Base-by-base conservation (phyloP, 176 grass and related monocot genomes). In the Rhynchospora pubera region DNA sequence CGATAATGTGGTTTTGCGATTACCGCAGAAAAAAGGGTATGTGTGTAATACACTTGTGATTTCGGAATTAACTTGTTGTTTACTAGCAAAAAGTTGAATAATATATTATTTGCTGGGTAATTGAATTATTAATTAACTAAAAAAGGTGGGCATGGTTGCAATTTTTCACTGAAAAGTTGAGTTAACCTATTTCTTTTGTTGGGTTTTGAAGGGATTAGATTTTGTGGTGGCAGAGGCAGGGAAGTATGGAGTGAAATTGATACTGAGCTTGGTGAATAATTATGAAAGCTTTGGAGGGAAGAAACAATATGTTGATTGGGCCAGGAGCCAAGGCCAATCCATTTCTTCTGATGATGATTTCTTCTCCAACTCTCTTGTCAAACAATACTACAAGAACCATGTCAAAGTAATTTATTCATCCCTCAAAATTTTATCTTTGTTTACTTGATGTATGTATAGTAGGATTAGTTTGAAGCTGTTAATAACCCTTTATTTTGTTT, bases 271-370 rank as follows among this genome's bases (percentile, higher is more conserved):
- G 65, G 97, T 95, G 79, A 91, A 99, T 85, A 96, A 82, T 55
- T 99, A 96, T 2, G 91, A 99, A 0, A 89, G 1, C 80, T 93
- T 89, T 68, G 97, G 97, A 87, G 97, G 97, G 84, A 99, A 80
- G 83, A 93, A 89, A 89, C 93, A 99, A 83, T 99, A 99, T 75
- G 91, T 96, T 73, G n/a, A 89, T 59, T 99, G 97, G 97, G 97
- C 89, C 12, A 99, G 93, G 82, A 79, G 56, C 71, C 87, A 86
- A 68, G 93, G 93, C 53, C 97, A 96, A 84, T 32, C 30, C 84
- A 91, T 99, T 87, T 91, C 77, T 23, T 93, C 93, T 18, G 92
- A 93, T 1, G 97, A 96, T 42, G 93, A 89, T 15, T 99, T 99
- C 87, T 99, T 91, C 92, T 93, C 93, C 30, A 91, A 99, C 52